Percentiles rank a stretch among this genome's conserved stretches.
phyloP scores from a whole-genome alignment of 108 stramenopile species.

The Discostella stelligeroides region DNA sequence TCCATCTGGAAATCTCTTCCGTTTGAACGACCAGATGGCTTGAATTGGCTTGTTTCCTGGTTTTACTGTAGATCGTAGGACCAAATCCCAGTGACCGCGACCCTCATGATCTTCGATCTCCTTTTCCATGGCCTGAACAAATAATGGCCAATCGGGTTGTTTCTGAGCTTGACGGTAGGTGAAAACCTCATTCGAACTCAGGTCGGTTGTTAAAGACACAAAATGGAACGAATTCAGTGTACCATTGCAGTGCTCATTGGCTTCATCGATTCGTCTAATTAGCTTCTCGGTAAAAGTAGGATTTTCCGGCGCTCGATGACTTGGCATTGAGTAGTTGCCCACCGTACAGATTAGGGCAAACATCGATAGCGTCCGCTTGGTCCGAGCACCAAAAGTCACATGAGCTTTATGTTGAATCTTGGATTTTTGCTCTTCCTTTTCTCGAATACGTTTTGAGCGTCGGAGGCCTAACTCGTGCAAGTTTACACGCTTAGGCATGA shows the following conservation, averaged over 20 bases:
- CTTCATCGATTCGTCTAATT: conserved; percentile 1
- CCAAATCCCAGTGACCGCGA: conserved; percentile 13
- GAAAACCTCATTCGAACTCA: conserved; percentile 7
- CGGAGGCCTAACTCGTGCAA: no score
- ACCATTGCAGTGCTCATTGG: no score
- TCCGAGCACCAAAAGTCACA: background rate
- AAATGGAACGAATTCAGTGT: conserved; percentile 2
- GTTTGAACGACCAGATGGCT: conserved; percentile 14
- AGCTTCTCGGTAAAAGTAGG: conserved; percentile 5
- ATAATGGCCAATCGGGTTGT: conserved; percentile 7
- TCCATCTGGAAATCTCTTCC: conserved; percentile 1
- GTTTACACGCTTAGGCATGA: conserved; percentile 5
- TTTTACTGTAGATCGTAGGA: conserved; percentile 8
- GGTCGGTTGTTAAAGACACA: background rate
- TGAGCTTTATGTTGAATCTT: conserved; percentile 1
- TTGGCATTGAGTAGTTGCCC: background rate
- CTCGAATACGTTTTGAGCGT: background rate
- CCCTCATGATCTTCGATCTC: no score
- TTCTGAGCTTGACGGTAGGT: conserved; percentile 3
- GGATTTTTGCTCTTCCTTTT: background rate
- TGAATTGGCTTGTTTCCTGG: conserved; percentile 5
- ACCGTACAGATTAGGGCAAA: background rate
- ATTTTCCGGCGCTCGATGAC: background rate
- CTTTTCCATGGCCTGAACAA: conserved; percentile 13
- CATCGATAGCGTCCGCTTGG: background rate